Conservation (phyloP, 2,329 filamentous ascomycete genomes). For the Apiospora arundinis region DNA sequence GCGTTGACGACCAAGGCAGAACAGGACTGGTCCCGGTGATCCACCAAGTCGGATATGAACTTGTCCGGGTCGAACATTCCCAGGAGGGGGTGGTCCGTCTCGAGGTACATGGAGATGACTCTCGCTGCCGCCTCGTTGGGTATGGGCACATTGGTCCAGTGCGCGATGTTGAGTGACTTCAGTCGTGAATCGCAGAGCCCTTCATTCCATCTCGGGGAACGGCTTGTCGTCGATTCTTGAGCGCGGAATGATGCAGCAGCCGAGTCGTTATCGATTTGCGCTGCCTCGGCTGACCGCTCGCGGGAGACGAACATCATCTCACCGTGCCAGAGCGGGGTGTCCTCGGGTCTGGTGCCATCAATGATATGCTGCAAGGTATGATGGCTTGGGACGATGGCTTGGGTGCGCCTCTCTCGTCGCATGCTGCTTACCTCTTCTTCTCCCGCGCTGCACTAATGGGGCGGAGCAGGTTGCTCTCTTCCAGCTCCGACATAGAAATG, state of each 20-base stretch:
- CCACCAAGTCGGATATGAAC: constrained; percentile 42
- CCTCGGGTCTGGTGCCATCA: background rate
- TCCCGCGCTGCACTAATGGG: background rate
- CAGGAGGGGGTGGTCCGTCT: constrained; percentile 47
- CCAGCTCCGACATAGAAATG: background rate
- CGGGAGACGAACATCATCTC: background rate
- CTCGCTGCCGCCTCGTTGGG: constrained; percentile 36
- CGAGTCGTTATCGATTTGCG: constrained; percentile 3
- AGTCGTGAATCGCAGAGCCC: constrained; percentile 38
- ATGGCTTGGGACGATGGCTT: too few relatives aligned
- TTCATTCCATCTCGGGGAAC: background rate
- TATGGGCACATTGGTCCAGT: constrained; percentile 44
- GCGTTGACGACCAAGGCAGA: constrained; percentile 44
- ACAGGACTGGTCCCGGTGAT: constrained; percentile 34
- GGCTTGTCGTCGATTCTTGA: background rate
- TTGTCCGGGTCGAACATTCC: constrained; percentile 42
- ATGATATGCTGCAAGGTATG: background rate
- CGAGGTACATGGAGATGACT: constrained; percentile 43
- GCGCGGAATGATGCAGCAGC: background rate
- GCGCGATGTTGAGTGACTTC: constrained; percentile 34
- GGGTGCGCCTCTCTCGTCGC: background rate
- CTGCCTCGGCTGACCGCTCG: background rate
- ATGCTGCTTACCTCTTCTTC: background rate
- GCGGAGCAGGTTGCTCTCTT: constrained; percentile 14
- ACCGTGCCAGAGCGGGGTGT: background rate